A percentile compares a stretch with the other conserved stretches of the same genome.
These are phyloP conservation scores for Cupressus sempervirens DNA, from an alignment of 75 land plant species.

Conservation along the genomic window DNA sequence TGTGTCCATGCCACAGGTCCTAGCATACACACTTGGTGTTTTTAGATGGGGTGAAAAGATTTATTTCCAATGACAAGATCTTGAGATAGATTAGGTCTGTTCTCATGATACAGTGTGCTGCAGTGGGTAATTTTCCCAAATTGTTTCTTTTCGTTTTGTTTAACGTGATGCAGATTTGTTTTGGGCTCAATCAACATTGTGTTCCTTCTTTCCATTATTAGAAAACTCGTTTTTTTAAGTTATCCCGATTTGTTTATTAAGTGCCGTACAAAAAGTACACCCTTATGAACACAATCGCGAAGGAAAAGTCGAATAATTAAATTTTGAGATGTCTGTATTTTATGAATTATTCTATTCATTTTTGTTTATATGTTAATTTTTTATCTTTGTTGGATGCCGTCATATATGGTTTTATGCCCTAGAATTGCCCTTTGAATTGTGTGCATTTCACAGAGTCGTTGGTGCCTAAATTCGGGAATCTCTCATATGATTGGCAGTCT, in stretches of 20 bases:
- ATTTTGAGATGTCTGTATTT: no score
- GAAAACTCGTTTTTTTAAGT: neutral
- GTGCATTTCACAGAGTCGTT: neutral
- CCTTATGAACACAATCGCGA: no score
- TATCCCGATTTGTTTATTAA: neutral
- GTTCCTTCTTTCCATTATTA: neutral
- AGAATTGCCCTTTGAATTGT: neutral
- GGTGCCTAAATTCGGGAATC: neutral
- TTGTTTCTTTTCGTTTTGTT: neutral
- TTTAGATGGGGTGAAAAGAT: neutral
- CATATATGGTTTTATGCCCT: no score
- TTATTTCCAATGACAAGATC: no score
- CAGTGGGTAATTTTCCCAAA: neutral
- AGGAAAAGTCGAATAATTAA: no score
- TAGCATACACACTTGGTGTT: neutral
- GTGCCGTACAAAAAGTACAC: neutral
- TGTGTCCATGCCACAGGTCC: no score
- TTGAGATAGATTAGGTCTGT: neutral
- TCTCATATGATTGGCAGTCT: neutral
- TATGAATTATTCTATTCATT: no score
- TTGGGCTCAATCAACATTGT: neutral
- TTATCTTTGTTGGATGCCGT: no score
- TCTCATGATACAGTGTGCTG: neutral
- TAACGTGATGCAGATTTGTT: neutral
- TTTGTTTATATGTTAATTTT: no score